phyloP scores from a whole-genome alignment of 2,329 filamentous ascomycete genomes.

The Sporothrix inflata region DNA sequence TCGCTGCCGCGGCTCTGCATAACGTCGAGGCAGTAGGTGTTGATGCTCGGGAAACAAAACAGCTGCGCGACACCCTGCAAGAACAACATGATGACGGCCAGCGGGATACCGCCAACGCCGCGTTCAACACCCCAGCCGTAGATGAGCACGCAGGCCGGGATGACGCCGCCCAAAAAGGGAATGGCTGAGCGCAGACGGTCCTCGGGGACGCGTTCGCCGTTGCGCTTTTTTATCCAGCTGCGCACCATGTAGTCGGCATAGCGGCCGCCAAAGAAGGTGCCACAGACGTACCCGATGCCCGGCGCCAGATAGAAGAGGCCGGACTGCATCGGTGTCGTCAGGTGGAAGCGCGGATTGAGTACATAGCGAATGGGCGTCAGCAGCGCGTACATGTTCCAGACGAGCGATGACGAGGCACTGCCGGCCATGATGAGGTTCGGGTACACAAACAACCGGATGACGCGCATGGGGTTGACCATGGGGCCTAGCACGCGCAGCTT shows the following conservation, averaged over 20 bases:
- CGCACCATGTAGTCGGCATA: conserved; percentile 69
- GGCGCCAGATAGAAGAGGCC: conserved; percentile 73
- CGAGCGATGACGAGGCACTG: conserved; percentile 60
- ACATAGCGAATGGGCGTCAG: conserved; percentile 71
- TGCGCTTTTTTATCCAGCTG: conserved; percentile 58
- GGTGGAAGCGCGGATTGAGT: conserved; percentile 69
- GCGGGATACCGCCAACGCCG: conserved; percentile 46
- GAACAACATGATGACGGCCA: conserved; percentile 70
- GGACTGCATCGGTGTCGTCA: conserved; percentile 64
- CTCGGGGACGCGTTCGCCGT: conserved; percentile 65
- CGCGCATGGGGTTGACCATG: conserved; percentile 64
- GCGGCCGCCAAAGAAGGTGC: conserved; percentile 69
- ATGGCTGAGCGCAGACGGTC: conserved; percentile 67
- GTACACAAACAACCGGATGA: conserved; percentile 62
- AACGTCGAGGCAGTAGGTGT: conserved; percentile 79
- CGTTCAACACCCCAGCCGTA: conserved; percentile 63
- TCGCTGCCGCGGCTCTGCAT: conserved; percentile 73
- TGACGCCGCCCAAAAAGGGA: conserved; percentile 61
- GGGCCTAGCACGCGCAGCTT: conserved; percentile 57
- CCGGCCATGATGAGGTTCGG: conserved; percentile 65
- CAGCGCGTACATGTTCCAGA: conserved; percentile 74
- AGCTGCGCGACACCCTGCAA: conserved; percentile 69
- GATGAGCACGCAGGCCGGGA: conserved; percentile 67
- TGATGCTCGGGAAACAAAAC: conserved; percentile 70
- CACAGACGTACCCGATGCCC: conserved; percentile 66